phyloP scores from a whole-genome alignment of 768 basidiomycete genomes.

The Rhizopogon vulgaris region DNA sequence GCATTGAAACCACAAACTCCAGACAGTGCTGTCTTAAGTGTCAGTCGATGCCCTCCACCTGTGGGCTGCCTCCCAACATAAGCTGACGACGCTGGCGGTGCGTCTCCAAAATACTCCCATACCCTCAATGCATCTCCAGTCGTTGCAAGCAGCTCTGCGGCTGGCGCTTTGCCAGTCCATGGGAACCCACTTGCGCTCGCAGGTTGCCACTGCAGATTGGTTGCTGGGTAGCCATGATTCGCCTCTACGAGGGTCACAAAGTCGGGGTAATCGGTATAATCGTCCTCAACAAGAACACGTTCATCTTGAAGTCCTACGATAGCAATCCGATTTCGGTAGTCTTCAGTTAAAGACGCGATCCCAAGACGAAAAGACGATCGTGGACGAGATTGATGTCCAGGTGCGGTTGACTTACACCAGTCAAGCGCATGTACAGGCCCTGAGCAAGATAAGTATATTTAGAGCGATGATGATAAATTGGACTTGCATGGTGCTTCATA shows the following conservation, averaged over 20 bases:
- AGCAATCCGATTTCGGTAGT: constrained; percentile 77
- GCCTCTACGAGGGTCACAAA: constrained; percentile 83
- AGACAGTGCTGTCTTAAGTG: constrained; percentile 71
- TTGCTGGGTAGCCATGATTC: constrained; percentile 88
- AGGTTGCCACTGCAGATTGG: constrained; percentile 92
- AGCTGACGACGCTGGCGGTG: constrained; percentile 44
- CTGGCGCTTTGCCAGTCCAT: constrained; percentile 63
- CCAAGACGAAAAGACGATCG: constrained; percentile 80
- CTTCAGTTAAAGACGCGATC: constrained; percentile 80
- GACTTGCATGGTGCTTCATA: constrained; percentile 83
- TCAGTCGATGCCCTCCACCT: constrained; percentile 55
- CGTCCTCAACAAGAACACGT: constrained; percentile 80
- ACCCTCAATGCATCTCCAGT: constrained; percentile 91
- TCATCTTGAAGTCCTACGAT: constrained; percentile 79
- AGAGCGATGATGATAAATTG: neutral
- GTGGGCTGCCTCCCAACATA: constrained; percentile 67
- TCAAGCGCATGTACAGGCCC: constrained; percentile 85
- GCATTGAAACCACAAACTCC: constrained; percentile 49
- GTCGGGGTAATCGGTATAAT: constrained; percentile 77
- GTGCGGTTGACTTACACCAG: constrained; percentile 80
- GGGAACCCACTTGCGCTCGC: constrained; percentile 51
- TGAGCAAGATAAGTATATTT: constrained; percentile 26
- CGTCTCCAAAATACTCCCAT: constrained; percentile 82
- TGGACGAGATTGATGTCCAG: constrained; percentile 65
- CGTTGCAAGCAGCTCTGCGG: constrained; percentile 83